Percentiles rank a stretch among this genome's conserved stretches.
Conservation (phyloP, 140 eudicot species). For the Flaveria floridana region DNA sequence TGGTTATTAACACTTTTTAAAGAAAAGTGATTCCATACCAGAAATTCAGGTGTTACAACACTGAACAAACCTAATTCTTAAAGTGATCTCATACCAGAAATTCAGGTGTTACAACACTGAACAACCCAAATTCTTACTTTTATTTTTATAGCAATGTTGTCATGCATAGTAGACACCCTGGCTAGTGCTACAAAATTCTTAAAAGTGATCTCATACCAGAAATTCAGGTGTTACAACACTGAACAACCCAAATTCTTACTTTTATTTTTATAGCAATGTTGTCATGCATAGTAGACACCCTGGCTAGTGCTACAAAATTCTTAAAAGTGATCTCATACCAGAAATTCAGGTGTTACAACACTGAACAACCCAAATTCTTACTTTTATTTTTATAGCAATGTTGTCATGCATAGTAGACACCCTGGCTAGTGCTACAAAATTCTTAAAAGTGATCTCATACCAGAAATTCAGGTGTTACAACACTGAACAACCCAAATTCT, state of each 20-base stretch:
- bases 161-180: conserved; percentile 4
- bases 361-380: not conserved
- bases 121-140: not conserved
- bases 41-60: not conserved
- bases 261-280: not conserved
- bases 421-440: not conserved
- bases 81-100: not conserved
- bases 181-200: not conserved
- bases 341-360: not conserved
- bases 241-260: not conserved
- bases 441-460: too few relatives aligned
- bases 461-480: not conserved
- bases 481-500: not conserved
- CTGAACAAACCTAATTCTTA: not conserved
- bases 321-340: too few relatives aligned
- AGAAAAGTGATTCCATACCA: not conserved
- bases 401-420: not conserved
- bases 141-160: not conserved
- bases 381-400: not conserved
- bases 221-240: not conserved
- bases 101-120: conserved; percentile 1
- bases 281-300: conserved; percentile 5
- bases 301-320: not conserved
- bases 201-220: too few relatives aligned
- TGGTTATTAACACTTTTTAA: not conserved